These are phyloP conservation scores for Scleroderma bovista DNA, from an alignment of 768 basidiomycete species.

Conservation along the genomic window DNA sequence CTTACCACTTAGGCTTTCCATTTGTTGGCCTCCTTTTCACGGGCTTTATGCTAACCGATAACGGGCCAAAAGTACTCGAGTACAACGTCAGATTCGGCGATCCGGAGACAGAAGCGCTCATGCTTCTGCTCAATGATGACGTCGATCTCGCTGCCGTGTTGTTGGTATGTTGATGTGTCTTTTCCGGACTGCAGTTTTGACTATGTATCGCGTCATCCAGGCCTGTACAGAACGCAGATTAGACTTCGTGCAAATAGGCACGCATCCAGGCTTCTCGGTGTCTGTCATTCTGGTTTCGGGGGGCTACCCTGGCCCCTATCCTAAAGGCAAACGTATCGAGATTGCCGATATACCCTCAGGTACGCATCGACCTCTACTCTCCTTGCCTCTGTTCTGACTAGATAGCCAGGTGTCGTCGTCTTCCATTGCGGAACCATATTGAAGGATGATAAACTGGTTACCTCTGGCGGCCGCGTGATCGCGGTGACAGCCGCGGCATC, in stretches of 20 bases:
- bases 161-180: conserved; percentile 48
- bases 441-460: conserved; percentile 54
- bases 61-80: conserved; percentile 91
- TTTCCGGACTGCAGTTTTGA: neutral
- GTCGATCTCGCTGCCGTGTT: conserved; percentile 86
- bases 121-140: conserved; percentile 71
- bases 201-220: conserved; percentile 34
- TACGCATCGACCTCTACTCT: conserved; percentile 29
- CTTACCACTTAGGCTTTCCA: conserved; percentile 65
- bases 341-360: conserved; percentile 58
- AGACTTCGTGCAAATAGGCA: conserved; percentile 72
- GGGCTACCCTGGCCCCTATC: conserved; percentile 88
- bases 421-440: conserved; percentile 89
- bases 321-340: conserved; percentile 72
- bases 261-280: conserved; percentile 73
- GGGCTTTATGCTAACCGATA: conserved; percentile 85
- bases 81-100: conserved; percentile 99
- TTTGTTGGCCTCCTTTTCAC: conserved; percentile 97
- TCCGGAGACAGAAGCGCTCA: conserved; percentile 92
- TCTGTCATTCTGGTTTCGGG: conserved; percentile 87
- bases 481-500: conserved; percentile 77
- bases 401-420: conserved; percentile 61
- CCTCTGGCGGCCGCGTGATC: conserved; percentile 89
- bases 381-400: conserved; percentile 6
- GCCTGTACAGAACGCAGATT: conserved; percentile 88